Base-by-base conservation (phyloP, 1,284 basidiomycete genomes). In the Ustilago nuda region DNA sequence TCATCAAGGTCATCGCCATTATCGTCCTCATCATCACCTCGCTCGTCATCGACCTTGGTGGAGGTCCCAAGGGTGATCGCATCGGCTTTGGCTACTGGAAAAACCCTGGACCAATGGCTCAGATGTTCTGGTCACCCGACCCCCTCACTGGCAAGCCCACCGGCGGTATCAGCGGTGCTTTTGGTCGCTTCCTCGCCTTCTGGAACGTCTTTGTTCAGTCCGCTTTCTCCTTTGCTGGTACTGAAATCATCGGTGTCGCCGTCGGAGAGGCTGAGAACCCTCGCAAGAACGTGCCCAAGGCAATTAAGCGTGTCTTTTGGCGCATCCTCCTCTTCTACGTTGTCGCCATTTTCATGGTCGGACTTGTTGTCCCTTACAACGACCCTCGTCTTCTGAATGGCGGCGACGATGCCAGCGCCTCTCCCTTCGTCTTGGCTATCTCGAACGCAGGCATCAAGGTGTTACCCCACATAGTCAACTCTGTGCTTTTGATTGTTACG, bases 231-330 rank as follows among this genome's bases (percentile, higher is more conserved):
- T 94, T 91, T 87, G 92, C 41, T 90, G 90, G 46, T 50, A 94
- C 93, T 17, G 94, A 95, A 85, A 92, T 94, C 76, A 92, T 95
- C 45, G 93, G 92, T 43, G 91, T 94, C 85, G 89, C 93, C 63
- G 93, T 92, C 39, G 87, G 91, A 35, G 92, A 93, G 79, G 82
- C 82, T 4, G 81, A 82, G 63, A 87, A 87, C 80, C 87, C 87
- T 8, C 79, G 86, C 19, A 68, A 72, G 61, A 84, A 84, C 54
- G 76, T 82, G 0, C 76, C 78, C 45, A 70, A 69, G 57, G 79
- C 78, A 23, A 71, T 82, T 71, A 76, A 76, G 65, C 61, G 66
- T 8, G 76, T 81, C 41, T 80, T 72, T 51, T 64, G 64, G 70
- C 75, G 82, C 75, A 90, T 91, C 81, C 56, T 80, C 19, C 67